Percentiles rank a stretch among this genome's conserved stretches.
phyloP scores from a whole-genome alignment of 225 moss, liverwort and hornwort species.

The Antitrichia curtipendula region DNA sequence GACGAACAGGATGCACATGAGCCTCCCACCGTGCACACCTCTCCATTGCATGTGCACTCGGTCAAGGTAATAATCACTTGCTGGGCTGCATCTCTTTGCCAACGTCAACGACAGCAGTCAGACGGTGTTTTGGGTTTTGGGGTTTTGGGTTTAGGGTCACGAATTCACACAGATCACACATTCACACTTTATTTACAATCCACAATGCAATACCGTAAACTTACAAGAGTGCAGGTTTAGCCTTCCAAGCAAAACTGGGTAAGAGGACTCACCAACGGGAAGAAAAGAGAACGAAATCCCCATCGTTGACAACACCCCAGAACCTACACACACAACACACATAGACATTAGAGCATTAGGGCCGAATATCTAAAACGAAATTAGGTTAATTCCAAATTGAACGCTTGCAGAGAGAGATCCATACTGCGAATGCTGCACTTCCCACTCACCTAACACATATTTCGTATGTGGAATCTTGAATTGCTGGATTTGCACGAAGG shows the following conservation, averaged over 20 bases:
- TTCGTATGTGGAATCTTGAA: conserved; percentile 31
- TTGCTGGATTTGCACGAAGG: conserved; percentile 45
- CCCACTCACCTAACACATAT: conserved; percentile 41
- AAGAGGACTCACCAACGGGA: conserved; percentile 38
- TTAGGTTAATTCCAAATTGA: background rate
- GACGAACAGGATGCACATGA: conserved; percentile 26
- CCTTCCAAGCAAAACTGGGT: background rate
- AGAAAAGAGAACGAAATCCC: conserved; percentile 53
- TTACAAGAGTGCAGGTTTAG: background rate
- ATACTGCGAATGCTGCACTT: background rate
- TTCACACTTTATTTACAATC: background rate
- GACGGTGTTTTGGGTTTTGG: background rate
- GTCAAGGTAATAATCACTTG: conserved; percentile 37
- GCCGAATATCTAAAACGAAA: background rate
- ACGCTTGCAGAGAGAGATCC: background rate
- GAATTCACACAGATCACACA: background rate
- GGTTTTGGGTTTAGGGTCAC: background rate
- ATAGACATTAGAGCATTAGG: background rate
- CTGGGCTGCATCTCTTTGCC: conserved; percentile 32
- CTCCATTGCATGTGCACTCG: conserved; percentile 39
- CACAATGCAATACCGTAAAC: background rate
- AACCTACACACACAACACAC: conserved; percentile 13
- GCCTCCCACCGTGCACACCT: conserved; percentile 25
- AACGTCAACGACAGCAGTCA: background rate
- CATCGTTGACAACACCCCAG: conserved; percentile 58